Percentiles rank a stretch among this genome's conserved stretches.
Evolutionary conservation across 164 flowering plant genomes (phyloP).

Genomic region (Berberis thunbergii): DNA sequence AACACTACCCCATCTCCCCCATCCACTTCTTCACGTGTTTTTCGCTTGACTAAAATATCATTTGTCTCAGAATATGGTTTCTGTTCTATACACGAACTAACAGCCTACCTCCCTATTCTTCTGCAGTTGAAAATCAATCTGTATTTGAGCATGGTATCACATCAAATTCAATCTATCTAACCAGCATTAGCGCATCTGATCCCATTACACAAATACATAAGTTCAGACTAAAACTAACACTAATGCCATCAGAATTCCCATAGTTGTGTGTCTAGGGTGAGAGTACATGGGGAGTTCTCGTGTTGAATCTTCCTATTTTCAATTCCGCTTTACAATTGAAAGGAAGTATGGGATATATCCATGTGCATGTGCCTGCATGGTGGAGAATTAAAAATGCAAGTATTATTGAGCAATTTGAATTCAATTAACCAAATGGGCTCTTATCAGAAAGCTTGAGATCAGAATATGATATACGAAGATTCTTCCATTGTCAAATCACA

Average conservation of each 20-base stretch:
- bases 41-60: not conserved
- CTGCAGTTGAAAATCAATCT: too few relatives aligned
- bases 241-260: too few relatives aligned
- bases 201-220: too few relatives aligned
- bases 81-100: not conserved
- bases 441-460: not conserved
- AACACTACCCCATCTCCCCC: conserved; percentile 5
- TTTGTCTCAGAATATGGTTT: not conserved
- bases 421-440: not conserved
- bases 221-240: too few relatives aligned
- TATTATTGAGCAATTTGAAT: not conserved
- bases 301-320: not conserved
- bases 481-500: too few relatives aligned
- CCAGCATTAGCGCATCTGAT: too few relatives aligned
- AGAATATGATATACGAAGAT: too few relatives aligned
- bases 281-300: too few relatives aligned
- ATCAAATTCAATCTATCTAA: too few relatives aligned
- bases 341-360: not conserved
- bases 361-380: not conserved
- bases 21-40: conserved; percentile 16
- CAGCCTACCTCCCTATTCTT: too few relatives aligned
- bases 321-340: not conserved
- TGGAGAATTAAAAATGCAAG: not conserved
- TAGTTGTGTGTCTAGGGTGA: too few relatives aligned
- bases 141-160: too few relatives aligned